Conservation (phyloP, 2,329 filamentous ascomycete genomes). For the Colletotrichum godetiae region DNA sequence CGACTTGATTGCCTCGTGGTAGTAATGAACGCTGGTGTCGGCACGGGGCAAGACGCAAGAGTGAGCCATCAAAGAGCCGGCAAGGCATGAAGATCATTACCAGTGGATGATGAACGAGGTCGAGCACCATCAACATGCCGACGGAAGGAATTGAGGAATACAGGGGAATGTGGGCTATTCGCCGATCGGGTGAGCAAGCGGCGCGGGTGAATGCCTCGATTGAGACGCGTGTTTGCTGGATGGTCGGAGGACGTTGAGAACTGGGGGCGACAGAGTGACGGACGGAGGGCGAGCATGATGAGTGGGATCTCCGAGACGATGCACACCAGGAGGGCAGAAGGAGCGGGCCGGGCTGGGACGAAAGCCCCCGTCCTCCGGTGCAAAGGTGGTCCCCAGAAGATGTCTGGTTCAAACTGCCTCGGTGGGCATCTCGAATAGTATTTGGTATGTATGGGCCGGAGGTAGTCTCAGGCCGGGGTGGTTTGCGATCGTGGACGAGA, state of each 20-base stretch:
- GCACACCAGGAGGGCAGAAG: not conserved
- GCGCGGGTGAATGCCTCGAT: conserved; percentile 24
- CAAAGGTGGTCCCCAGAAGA: not conserved
- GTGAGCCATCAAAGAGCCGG: not conserved
- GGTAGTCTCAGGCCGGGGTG: not conserved
- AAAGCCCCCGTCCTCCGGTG: not conserved
- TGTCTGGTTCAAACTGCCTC: not conserved
- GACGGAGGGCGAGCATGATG: not conserved
- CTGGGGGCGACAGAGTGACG: not conserved
- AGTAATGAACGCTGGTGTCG: not conserved
- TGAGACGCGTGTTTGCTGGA: conserved; percentile 8
- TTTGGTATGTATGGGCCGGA: not conserved
- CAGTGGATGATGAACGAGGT: not conserved
- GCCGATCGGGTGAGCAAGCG: conserved; percentile 10
- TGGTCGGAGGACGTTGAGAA: not conserved
- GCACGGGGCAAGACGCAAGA: too few relatives aligned
- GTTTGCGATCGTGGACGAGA: not conserved
- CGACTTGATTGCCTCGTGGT: not conserved
- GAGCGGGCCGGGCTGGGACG: not conserved
- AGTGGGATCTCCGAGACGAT: conserved; percentile 2
- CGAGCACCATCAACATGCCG: not conserved
- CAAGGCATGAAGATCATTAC: not conserved
- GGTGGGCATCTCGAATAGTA: not conserved
- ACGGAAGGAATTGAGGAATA: not conserved
- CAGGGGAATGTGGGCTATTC: not conserved